Conservation (phyloP, 2,329 filamentous ascomycete species). For the Blumeriella jaapii region DNA sequence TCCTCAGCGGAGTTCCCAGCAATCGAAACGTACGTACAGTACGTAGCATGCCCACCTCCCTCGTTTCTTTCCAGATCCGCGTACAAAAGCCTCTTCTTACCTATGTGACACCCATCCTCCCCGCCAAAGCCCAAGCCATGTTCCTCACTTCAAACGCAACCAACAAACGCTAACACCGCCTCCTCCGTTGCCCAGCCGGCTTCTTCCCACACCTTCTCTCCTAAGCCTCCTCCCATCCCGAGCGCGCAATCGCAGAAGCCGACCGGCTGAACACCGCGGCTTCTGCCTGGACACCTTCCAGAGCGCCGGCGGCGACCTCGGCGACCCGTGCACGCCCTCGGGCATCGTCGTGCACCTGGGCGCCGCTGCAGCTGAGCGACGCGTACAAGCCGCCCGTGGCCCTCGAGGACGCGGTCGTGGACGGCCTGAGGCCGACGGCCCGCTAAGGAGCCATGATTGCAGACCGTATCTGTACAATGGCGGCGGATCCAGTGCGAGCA, state of each 20-base stretch:
- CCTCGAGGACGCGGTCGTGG: conserved; percentile 33
- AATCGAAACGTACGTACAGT: too few relatives aligned
- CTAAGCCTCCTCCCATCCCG: conserved; percentile 43
- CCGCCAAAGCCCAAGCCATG: too few relatives aligned
- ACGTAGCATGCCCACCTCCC: too few relatives aligned
- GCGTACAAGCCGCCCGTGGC: conserved; percentile 53
- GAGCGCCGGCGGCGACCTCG: conserved; percentile 61
- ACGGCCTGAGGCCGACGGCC: conserved; percentile 47
- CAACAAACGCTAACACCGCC: too few relatives aligned
- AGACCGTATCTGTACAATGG: conserved; percentile 58
- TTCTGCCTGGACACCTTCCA: conserved; percentile 73
- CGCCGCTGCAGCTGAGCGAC: conserved; percentile 56
- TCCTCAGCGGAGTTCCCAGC: conserved; percentile 52
- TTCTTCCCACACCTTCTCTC: conserved; percentile 60
- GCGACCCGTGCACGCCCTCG: conserved; percentile 52
- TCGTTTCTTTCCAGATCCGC: too few relatives aligned
- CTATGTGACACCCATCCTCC: too few relatives aligned
- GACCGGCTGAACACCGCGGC: conserved; percentile 55
- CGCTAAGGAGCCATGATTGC: conserved; percentile 63
- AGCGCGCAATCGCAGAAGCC: conserved; percentile 40
- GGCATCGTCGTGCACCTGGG: conserved; percentile 42
- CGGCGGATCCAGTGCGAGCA: conserved; percentile 43
- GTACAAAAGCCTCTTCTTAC: too few relatives aligned
- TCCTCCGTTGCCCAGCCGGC: too few relatives aligned
- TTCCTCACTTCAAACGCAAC: too few relatives aligned